A percentile compares a stretch with the other conserved stretches of the same genome.
Conservation (phyloP, 257 asterid species). For the Phtheirospermum japonicum region DNA sequence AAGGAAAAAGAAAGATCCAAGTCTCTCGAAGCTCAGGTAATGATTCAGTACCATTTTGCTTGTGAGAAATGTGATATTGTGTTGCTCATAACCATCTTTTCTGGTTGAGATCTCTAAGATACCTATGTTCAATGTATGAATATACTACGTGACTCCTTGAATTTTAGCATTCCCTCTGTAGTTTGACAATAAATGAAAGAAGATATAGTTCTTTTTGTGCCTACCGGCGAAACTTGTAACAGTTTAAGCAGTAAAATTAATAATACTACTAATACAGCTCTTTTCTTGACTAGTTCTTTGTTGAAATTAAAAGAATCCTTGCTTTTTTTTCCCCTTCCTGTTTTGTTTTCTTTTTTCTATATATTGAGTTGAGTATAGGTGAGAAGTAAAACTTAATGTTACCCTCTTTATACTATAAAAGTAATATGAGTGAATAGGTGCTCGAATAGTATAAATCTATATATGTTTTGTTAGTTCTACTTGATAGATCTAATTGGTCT, state of each 20-base stretch:
- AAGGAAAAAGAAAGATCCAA: conserved; percentile 61
- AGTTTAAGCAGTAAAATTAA: conserved; percentile 2
- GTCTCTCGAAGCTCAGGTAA: conserved; percentile 78
- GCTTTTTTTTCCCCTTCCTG: no score
- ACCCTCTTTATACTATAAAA: no score
- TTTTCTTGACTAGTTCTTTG: not conserved
- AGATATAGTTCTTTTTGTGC: not conserved
- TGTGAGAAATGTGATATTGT: conserved; percentile 7
- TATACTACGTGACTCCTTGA: not conserved
- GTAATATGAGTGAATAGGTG: no score
- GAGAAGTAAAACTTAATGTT: no score
- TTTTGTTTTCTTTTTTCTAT: no score
- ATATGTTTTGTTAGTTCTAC: no score
- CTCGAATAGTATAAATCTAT: no score
- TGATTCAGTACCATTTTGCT: conserved; percentile 8
- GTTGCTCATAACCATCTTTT: not conserved
- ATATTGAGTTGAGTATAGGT: not conserved
- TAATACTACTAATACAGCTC: not conserved
- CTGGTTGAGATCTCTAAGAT: not conserved
- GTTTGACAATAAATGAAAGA: conserved; percentile 2
- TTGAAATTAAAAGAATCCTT: not conserved
- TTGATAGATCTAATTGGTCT: no score
- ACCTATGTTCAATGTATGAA: not conserved
- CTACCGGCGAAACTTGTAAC: not conserved
- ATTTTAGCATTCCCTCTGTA: not conserved